Evolutionary conservation across 1,284 basidiomycete genomes (phyloP), one percentile per base, ranked within the genome.

Genomic region (Ceratobasidium sp.): DNA sequence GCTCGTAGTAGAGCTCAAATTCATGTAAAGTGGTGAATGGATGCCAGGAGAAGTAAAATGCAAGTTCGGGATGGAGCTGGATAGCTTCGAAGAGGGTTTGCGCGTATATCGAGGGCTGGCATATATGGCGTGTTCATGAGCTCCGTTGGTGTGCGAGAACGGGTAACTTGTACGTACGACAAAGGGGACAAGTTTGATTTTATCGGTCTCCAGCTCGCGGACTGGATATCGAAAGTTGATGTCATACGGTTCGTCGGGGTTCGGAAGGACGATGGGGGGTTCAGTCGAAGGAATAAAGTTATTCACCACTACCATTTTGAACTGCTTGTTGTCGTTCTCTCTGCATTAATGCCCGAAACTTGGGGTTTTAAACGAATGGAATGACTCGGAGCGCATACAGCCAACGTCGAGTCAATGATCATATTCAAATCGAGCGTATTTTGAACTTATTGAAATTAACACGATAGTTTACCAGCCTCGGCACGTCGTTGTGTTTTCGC

Each of bases 161-260:
- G 48, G 53, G 33, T 36, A 33, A 54, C 51, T 31, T 11, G 36
- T 11, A 67, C 75, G 53, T 71, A 78, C 78, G 36, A 77, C 47
- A 36, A 78, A 75, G 11, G 75, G 76, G 31, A 77, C 75, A 36
- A 78, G 71, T 50, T 59, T 73, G 54, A 78, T 62, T 24, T 71
- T 69, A 19, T 77, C 76, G 36, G 64, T 76, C 41, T 75, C 60
- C 5, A 78, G 74, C 48, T 73, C 73, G 22, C 57, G 63, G n/a
- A 78, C 47, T 33, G 74, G 73, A 56, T 62, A 75, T 19, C 75
- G 71, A 66, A 75, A 75, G 69, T 75, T 75, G 50, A 75, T 6
- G 62, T 75, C 75, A 17, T 60, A 50, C 14, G 53, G 69, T 14
- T 41, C 75, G 50, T 65, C 53, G 51, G 66, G 53, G 53, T 69